Conservation (phyloP, 139 green algal genomes). For the Axilococcus clingmanii region DNA sequence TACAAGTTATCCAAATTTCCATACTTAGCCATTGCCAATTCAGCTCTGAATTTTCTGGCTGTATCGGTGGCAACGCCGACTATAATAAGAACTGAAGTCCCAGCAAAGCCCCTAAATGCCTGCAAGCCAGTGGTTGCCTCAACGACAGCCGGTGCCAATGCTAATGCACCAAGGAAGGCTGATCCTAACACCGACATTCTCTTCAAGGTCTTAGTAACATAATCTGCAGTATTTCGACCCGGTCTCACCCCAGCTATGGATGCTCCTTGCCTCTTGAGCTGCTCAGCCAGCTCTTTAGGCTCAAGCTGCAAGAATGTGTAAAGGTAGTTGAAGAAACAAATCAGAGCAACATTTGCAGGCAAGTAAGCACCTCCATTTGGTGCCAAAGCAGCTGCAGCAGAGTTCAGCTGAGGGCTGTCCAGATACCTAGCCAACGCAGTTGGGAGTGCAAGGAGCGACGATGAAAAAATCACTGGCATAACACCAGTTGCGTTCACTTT, state of each 20-base stretch:
- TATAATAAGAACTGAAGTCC: conserved; percentile 76
- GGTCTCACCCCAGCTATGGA: conserved; percentile 85
- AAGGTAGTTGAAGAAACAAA: conserved; percentile 99
- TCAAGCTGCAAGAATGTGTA: conserved; percentile 99
- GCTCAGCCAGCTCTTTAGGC: conserved; percentile 90
- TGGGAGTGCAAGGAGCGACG: conserved; percentile 85
- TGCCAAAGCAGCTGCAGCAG: conserved; percentile 49
- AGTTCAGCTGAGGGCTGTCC: conserved; percentile 42
- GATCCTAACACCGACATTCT: conserved; percentile 89
- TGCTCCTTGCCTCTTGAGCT: conserved; percentile 87
- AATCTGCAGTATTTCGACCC: conserved; percentile 80
- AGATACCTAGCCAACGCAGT: conserved; percentile 67
- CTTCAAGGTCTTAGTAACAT: conserved; percentile 80
- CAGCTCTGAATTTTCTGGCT: conserved; percentile 73
- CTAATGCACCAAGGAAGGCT: conserved; percentile 85
- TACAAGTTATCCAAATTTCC: conserved; percentile 63
- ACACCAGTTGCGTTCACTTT: conserved; percentile 94
- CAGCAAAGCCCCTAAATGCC: conserved; percentile 94
- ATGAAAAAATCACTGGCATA: conserved; percentile 98
- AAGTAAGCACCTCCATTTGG: conserved; percentile 75
- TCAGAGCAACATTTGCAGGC: conserved; percentile 84
- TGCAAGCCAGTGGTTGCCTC: conserved; percentile 68
- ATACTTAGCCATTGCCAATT: conserved; percentile 89
- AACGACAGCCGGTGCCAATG: conserved; percentile 71
- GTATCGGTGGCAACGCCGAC: conserved; percentile 94